Conservation (phyloP, 495 filamentous ascomycete species). For the Copromyces sp. region DNA sequence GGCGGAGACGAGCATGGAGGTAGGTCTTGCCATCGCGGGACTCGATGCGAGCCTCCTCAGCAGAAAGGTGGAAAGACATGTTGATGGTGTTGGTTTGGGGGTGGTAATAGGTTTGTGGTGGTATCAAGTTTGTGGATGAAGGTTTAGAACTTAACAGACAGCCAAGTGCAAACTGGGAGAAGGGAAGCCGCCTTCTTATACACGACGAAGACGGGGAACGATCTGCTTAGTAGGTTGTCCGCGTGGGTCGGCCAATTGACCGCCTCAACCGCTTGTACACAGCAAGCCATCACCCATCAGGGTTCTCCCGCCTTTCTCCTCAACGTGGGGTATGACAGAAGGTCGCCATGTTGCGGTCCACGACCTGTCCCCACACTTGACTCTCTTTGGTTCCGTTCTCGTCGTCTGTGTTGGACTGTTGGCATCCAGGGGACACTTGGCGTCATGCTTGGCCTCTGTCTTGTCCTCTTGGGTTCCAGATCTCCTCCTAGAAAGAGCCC, state of each 20-base stretch:
- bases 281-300: background rate
- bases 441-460: background rate
- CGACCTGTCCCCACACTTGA: background rate
- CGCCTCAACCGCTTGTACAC: background rate
- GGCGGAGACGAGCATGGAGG: constrained; percentile 24
- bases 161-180: background rate
- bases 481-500: background rate
- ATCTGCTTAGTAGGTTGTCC: background rate
- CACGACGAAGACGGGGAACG: background rate
- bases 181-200: background rate
- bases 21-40: constrained; percentile 23
- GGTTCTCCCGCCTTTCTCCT: background rate
- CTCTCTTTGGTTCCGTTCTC: background rate
- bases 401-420: background rate
- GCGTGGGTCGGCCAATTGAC: background rate
- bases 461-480: background rate
- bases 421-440: background rate
- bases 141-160: background rate
- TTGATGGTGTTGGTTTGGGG: background rate
- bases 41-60: constrained; percentile 28
- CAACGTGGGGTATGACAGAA: background rate
- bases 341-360: background rate
- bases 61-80: constrained; percentile 34
- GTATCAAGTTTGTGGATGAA: background rate
- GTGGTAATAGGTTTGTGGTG: background rate